Conservation (phyloP, 176 grass and related monocot species). For the Paspalum notatum region DNA sequence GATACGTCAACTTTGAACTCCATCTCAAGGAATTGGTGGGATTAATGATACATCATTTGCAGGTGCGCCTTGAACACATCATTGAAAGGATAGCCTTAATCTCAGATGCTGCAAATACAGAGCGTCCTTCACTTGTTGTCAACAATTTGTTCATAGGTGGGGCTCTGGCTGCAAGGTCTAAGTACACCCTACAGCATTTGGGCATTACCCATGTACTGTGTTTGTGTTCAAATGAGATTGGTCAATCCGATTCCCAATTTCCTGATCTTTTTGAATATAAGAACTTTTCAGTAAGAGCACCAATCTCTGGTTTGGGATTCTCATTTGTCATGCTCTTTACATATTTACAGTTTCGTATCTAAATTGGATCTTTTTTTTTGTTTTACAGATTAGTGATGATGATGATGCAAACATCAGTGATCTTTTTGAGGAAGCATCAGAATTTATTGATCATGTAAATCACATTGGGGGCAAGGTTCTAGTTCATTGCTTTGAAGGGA, state of each 20-base stretch:
- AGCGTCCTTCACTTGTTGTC: slow-evolving; percentile 80
- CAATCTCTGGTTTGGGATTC: slow-evolving; percentile 32
- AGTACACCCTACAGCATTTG: slow-evolving; percentile 84
- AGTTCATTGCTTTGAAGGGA: slow-evolving; percentile 96
- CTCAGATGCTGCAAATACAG: slow-evolving; percentile 86
- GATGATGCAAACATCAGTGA: slow-evolving; percentile 88
- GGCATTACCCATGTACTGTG: slow-evolving; percentile 95
- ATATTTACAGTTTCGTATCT: slow-evolving; percentile 9
- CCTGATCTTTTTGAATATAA: slow-evolving; percentile 91
- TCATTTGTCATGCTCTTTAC: neutral
- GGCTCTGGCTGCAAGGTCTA: slow-evolving; percentile 92
- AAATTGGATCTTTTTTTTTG: neutral
- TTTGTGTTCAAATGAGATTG: slow-evolving; percentile 98
- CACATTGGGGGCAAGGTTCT: slow-evolving; percentile 73
- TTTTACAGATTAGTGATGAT: slow-evolving; percentile 83
- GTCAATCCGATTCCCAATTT: slow-evolving; percentile 98
- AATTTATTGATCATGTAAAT: slow-evolving; percentile 68
- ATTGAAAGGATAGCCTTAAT: slow-evolving; percentile 92
- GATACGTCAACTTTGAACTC: neutral
- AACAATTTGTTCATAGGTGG: slow-evolving; percentile 84
- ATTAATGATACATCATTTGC: slow-evolving; percentile 44
- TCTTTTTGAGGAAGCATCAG: slow-evolving; percentile 83
- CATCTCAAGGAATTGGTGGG: neutral
- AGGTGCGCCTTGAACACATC: slow-evolving; percentile 96
- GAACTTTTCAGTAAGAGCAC: slow-evolving; percentile 88